These are phyloP conservation scores for Morella rubra DNA, from an alignment of 306 rosid species.

Conservation along the genomic window DNA sequence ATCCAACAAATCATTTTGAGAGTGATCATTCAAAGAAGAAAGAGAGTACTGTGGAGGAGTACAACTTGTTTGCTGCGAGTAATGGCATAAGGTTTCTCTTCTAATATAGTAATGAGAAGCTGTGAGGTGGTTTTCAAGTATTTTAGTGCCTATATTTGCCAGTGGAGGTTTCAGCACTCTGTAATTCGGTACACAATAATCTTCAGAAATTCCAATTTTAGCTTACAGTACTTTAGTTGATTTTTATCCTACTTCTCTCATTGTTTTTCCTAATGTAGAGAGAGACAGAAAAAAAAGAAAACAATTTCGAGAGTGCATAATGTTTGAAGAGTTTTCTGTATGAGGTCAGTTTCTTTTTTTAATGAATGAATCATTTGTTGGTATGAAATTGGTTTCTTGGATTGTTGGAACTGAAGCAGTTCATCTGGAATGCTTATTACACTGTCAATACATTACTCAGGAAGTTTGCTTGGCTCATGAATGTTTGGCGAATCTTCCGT, in stretches of 20 bases:
- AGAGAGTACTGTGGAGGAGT: conserved; percentile 77
- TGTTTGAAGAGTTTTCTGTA: conserved; percentile 44
- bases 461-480: neutral
- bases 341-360: conserved; percentile 24
- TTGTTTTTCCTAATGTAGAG: conserved; percentile 48
- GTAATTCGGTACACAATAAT: conserved; percentile 68
- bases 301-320: conserved; percentile 53
- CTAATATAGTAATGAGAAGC: conserved; percentile 57
- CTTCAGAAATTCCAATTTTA: conserved; percentile 47
- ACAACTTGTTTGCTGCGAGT: conserved; percentile 90
- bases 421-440: neutral
- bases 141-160: conserved; percentile 51
- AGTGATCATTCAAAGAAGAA: conserved; percentile 56
- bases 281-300: conserved; percentile 2
- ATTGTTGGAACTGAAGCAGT: neutral
- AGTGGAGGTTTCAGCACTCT: conserved; percentile 55
- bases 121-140: conserved; percentile 59
- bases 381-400: conserved; percentile 9
- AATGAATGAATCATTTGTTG: conserved; percentile 33
- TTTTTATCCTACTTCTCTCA: conserved; percentile 53
- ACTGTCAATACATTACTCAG: neutral
- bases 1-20: conserved; percentile 46
- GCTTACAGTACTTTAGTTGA: conserved; percentile 47
- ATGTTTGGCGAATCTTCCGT: too few species aligned
- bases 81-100: conserved; percentile 73